Evolutionary conservation across 305 asterid genomes (phyloP), one percentile per base, ranked within the genome.

Genomic region (Withania somnifera): DNA sequence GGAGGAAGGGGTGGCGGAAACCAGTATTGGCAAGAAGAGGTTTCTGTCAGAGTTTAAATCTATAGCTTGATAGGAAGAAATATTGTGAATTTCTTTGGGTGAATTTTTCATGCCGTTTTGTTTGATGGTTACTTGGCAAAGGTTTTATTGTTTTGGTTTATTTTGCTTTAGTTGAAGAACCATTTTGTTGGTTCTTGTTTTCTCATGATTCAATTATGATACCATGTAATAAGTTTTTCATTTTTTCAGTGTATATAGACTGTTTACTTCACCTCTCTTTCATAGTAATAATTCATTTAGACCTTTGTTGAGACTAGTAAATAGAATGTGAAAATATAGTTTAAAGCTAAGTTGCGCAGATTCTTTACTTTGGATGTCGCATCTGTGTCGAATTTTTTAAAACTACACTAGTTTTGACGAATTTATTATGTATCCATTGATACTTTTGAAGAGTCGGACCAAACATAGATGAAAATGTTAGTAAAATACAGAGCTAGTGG

Each of bases 1-100:
- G 84, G 90, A 78, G 86, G 88, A 81, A 82, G 86, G 81, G 88
- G 83, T 40, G 84, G 61, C 13, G 82, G 17, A 56, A 50, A 82
- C 56, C 84, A 81, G 85, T 79, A n/a, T 61, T 17, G 50, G 28
- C 76, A 66, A 83, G 69, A 51, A 77, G 61, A 34, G 69, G 30
- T 79, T 38, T 28, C 52, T 79, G 81, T 51, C 56, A 52, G 77
- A 40, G 69, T 10, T 81, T 66, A 34, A 66, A 34, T 11, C 15
- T 66, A 66, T 66, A 32, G 79, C 79, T 73, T 71, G 79, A 7
- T 38, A 17, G 52, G 6, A 0, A 67, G 52, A 38, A 67, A 67
- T 47, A 47, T 7, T 73, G 40, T 50, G 79, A 5, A 50, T 26
- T 61, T 47, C 14, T 73, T 24, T 75, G 60, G 3, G 79, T 34